Percentiles rank a stretch among this genome's conserved stretches.
These are phyloP conservation scores for Debaryomyces singareniensis DNA, from an alignment of 1,139 yeast genomes.

Conservation along the genomic window DNA sequence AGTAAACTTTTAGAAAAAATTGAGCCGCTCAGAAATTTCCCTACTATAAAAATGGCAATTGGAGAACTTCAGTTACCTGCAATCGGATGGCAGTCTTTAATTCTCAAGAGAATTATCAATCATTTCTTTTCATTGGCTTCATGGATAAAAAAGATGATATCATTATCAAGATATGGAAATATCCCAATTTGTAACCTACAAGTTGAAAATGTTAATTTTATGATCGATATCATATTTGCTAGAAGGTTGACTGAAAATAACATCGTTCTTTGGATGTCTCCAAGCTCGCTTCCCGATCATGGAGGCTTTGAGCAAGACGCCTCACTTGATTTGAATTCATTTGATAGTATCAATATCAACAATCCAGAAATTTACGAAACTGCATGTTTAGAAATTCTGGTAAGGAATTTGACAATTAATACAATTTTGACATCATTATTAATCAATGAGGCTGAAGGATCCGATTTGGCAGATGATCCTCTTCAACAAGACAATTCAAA, in stretches of 20 bases:
- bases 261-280: slow-evolving; percentile 92
- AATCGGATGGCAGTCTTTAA: slow-evolving; percentile 77
- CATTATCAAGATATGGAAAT: slow-evolving; percentile 65
- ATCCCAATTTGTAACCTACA: slow-evolving; percentile 84
- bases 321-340: slow-evolving; percentile 16
- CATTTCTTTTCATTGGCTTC: slow-evolving; percentile 70
- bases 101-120: slow-evolving; percentile 62
- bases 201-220: slow-evolving; percentile 66
- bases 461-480: slow-evolving; percentile 60
- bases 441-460: slow-evolving; percentile 86
- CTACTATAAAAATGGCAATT: slow-evolving; percentile 55
- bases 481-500: slow-evolving; percentile 34
- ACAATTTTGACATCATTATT: slow-evolving; percentile 80
- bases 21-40: slow-evolving; percentile 49
- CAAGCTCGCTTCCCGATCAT: slow-evolving; percentile 71
- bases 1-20: slow-evolving; percentile 36
- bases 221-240: slow-evolving; percentile 85
- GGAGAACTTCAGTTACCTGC: slow-evolving; percentile 62
- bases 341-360: slow-evolving; percentile 51
- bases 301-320: slow-evolving; percentile 77
- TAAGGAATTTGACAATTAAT: slow-evolving; percentile 76
- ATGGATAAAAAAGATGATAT: slow-evolving; percentile 64
- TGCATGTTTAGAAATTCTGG: slow-evolving; percentile 72
- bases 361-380: slow-evolving; percentile 76
- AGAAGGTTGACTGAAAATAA: slow-evolving; percentile 60